phyloP scores from a whole-genome alignment of 805 yeast species.

The Cyberlindnera euphorbiae region DNA sequence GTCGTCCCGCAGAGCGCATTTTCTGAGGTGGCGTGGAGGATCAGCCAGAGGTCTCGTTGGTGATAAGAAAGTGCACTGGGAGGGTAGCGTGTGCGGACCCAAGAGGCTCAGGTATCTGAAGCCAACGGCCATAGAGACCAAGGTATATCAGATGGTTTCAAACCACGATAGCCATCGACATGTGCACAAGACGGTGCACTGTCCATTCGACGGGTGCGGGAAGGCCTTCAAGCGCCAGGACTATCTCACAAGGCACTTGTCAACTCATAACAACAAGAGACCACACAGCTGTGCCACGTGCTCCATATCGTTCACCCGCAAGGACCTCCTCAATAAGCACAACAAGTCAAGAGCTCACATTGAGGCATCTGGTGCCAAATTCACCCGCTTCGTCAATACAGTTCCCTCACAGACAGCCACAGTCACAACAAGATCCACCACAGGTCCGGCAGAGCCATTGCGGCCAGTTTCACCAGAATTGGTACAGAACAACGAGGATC shows the following conservation, averaged over 20 bases:
- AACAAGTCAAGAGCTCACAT: slow-evolving; percentile 20
- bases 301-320: slow-evolving; percentile 26
- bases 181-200: neutral
- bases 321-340: slow-evolving; percentile 29
- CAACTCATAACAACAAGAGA: slow-evolving; percentile 26
- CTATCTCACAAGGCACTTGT: slow-evolving; percentile 28
- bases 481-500: too few relatives aligned
- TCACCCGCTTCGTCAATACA: slow-evolving; percentile 7
- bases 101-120: too few relatives aligned
- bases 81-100: too few relatives aligned
- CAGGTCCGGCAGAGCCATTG: too few relatives aligned
- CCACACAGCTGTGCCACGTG: slow-evolving; percentile 28
- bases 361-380: neutral
- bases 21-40: too few relatives aligned
- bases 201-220: slow-evolving; percentile 16
- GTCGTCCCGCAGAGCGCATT: too few relatives aligned
- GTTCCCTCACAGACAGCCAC: too few relatives aligned
- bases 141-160: too few relatives aligned
- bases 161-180: neutral
- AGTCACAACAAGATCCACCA: too few relatives aligned
- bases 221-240: slow-evolving; percentile 33
- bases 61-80: too few relatives aligned
- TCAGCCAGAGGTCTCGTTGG: too few relatives aligned
- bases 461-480: slow-evolving; percentile 2
- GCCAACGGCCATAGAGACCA: too few relatives aligned